Evolutionary conservation across 371 early-diverging fungal species (phyloP).

Genomic region (Apophysomyces elegans): DNA sequence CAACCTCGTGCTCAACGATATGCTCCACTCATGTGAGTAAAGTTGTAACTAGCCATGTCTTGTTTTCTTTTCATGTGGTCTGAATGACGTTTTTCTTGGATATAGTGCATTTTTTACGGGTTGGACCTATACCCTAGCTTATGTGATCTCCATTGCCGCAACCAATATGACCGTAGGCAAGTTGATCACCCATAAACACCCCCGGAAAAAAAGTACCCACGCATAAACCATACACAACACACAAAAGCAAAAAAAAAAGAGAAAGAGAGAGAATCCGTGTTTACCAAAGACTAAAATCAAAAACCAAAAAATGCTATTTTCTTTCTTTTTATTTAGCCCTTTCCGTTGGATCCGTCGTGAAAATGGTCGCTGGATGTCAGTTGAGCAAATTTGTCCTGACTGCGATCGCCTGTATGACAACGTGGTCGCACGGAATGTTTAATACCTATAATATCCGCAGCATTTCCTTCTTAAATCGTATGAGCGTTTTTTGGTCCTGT

Average conservation of each 20-base stretch:
- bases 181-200: background rate
- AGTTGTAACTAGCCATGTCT: background rate
- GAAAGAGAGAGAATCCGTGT: too few species aligned
- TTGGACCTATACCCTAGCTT: slow-evolving; percentile 46
- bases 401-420: slow-evolving; percentile 32
- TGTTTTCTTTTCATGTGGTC: background rate
- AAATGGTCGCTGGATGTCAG: slow-evolving; percentile 24
- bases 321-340: slow-evolving; percentile 18
- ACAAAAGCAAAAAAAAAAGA: too few species aligned
- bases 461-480: slow-evolving; percentile 36
- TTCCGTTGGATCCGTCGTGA: slow-evolving; percentile 35
- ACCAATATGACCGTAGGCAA: slow-evolving; percentile 51
- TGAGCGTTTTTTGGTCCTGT: slow-evolving; percentile 51
- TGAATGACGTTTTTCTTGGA: slow-evolving; percentile 6
- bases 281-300: too few species aligned
- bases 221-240: too few species aligned
- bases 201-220: too few species aligned
- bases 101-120: slow-evolving; percentile 50
- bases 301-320: background rate
- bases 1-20: slow-evolving; percentile 22
- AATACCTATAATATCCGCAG: slow-evolving; percentile 31
- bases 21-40: slow-evolving; percentile 43
- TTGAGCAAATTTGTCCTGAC: slow-evolving; percentile 28
- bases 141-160: slow-evolving; percentile 44
- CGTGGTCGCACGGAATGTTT: slow-evolving; percentile 34